phyloP scores from a whole-genome alignment of 2,329 filamentous ascomycete species.

The Xylariales sp. region DNA sequence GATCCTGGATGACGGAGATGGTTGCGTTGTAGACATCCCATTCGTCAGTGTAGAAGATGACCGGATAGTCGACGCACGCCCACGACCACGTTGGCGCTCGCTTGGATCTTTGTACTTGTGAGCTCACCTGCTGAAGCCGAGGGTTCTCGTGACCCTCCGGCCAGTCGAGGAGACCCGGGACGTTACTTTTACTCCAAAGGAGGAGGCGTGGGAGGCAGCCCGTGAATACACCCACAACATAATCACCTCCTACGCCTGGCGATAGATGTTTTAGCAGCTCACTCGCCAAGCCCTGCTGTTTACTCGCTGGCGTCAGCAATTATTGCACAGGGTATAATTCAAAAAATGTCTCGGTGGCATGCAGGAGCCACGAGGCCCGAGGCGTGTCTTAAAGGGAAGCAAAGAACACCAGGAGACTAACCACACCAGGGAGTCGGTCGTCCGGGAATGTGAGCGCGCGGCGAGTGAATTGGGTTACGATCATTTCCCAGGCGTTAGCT shows the following conservation, averaged over 20 bases:
- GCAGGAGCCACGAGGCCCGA: too few relatives aligned
- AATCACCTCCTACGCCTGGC: neutral
- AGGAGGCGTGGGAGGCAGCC: neutral
- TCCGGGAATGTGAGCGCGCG: neutral
- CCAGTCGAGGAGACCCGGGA: neutral
- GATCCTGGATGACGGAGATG: neutral
- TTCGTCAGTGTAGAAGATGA: neutral
- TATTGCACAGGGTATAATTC: too few relatives aligned
- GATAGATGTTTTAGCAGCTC: neutral
- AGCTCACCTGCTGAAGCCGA: neutral
- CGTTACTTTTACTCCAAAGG: conserved; percentile 1
- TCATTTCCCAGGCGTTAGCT: neutral
- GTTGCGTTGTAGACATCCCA: neutral
- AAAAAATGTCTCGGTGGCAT: too few relatives aligned
- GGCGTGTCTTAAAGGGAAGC: too few relatives aligned
- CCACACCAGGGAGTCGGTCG: neutral
- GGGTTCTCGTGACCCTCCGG: neutral
- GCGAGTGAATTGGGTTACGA: neutral
- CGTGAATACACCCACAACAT: neutral
- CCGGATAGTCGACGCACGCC: neutral
- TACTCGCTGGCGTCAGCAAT: too few relatives aligned
- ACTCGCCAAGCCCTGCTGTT: neutral
- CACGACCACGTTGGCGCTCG: neutral
- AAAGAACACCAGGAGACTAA: too few relatives aligned
- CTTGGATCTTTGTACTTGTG: neutral